A percentile compares a stretch with the other conserved stretches of the same genome.
Conservation (phyloP, 306 rosid species). For the Macrotyloma uniflorum region DNA sequence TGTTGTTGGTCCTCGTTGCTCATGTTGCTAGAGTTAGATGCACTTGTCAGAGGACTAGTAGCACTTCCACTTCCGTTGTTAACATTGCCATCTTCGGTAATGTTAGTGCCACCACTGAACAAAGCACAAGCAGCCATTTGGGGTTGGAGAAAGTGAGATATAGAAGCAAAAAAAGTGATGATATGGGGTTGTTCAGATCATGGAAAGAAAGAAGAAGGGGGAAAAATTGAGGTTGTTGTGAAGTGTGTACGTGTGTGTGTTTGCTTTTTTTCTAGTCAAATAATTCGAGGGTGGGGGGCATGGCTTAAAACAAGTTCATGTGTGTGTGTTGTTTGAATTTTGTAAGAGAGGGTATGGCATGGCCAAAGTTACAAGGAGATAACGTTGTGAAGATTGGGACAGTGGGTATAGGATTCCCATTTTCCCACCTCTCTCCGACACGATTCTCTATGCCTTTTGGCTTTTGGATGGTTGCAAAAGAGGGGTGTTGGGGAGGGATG, state of each 20-base stretch:
- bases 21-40: slow-evolving; percentile 41
- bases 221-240: not conserved
- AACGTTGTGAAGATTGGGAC: slow-evolving; percentile 83
- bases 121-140: slow-evolving; percentile 72
- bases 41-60: slow-evolving; percentile 39
- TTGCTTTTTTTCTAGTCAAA: not conserved
- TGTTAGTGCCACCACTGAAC: slow-evolving; percentile 31
- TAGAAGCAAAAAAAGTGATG: not conserved
- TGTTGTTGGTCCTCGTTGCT: slow-evolving; percentile 30
- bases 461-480: slow-evolving; percentile 70
- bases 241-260: not conserved
- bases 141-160: not conserved
- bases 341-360: not conserved
- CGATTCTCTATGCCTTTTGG: slow-evolving; percentile 69
- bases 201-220: not conserved
- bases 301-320: slow-evolving; percentile 35
- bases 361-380: slow-evolving; percentile 67
- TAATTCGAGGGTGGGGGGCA: not conserved
- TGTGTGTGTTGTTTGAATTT: slow-evolving; percentile 3
- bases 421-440: slow-evolving; percentile 38
- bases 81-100: slow-evolving; percentile 39
- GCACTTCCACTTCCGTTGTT: slow-evolving; percentile 27
- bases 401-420: slow-evolving; percentile 62
- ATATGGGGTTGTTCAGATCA: not conserved
- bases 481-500: slow-evolving; percentile 18